phyloP scores from a whole-genome alignment of 2,329 filamentous ascomycete genomes.

The Trichothecium sympodiale region DNA sequence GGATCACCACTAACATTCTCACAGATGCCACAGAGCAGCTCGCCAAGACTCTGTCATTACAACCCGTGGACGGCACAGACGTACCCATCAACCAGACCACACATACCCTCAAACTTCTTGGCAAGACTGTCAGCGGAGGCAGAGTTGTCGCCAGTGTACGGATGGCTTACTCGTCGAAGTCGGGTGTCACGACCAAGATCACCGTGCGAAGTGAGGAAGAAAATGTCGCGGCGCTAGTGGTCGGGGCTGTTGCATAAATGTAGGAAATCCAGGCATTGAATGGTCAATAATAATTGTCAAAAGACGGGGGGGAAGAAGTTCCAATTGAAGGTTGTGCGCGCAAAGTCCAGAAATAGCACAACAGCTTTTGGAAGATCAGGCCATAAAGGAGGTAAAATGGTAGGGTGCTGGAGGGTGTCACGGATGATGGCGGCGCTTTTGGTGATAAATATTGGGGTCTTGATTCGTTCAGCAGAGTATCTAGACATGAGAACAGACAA shows the following conservation, averaged over 20 bases:
- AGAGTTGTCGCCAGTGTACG: slow-evolving; percentile 77
- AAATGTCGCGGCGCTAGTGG: slow-evolving; percentile 72
- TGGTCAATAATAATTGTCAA: slow-evolving; percentile 1
- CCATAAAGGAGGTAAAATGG: neutral
- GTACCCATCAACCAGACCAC: slow-evolving; percentile 80
- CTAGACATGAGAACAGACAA: neutral
- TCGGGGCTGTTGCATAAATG: slow-evolving; percentile 69
- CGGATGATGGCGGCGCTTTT: neutral
- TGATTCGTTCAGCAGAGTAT: neutral
- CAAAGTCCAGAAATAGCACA: slow-evolving; percentile 2
- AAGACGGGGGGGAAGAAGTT: no score
- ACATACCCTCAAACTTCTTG: slow-evolving; percentile 89
- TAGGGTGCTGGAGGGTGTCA: neutral
- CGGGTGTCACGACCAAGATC: slow-evolving; percentile 92
- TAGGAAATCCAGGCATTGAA: slow-evolving; percentile 4
- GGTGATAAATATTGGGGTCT: slow-evolving; percentile 1
- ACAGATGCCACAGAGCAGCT: slow-evolving; percentile 88
- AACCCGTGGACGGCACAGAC: slow-evolving; percentile 89
- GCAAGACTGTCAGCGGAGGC: slow-evolving; percentile 87
- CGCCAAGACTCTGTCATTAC: slow-evolving; percentile 74
- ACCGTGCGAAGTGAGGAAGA: slow-evolving; percentile 87
- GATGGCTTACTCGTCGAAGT: slow-evolving; percentile 90
- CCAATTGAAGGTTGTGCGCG: neutral
- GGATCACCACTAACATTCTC: slow-evolving; percentile 12
- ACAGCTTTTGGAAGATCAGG: neutral